Evolutionary conservation across 352 stramenopile genomes (phyloP).

Genomic region (Phytopythium aichiense): DNA sequence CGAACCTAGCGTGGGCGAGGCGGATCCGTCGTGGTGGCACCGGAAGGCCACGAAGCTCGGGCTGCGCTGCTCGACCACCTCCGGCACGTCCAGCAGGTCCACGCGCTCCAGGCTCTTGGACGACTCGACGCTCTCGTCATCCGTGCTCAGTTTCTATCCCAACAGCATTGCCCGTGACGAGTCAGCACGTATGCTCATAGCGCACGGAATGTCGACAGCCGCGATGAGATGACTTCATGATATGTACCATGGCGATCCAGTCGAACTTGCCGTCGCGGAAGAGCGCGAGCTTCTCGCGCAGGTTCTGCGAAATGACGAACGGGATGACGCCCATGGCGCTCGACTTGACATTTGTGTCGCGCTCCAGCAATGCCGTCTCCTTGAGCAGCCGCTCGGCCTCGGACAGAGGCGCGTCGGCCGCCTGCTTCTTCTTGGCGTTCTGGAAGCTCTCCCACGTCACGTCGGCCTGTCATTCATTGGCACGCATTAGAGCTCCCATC

Average conservation of each 20-base stretch:
- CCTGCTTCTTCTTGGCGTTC: constrained; percentile 63
- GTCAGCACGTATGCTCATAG: not conserved
- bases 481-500: not conserved
- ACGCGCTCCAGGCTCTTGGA: constrained; percentile 76
- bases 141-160: constrained; percentile 67
- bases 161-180: not conserved
- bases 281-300: constrained; percentile 72
- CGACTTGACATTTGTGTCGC: constrained; percentile 83
- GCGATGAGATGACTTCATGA: too few species aligned
- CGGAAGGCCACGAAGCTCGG: constrained; percentile 83
- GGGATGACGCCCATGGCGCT: constrained; percentile 88
- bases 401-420: constrained; percentile 75
- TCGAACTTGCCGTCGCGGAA: constrained; percentile 82
- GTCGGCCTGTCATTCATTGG: constrained; percentile 33
- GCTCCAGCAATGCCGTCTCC: constrained; percentile 72
- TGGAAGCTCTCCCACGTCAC: constrained; percentile 77
- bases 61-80: constrained; percentile 50
- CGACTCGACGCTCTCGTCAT: constrained; percentile 73
- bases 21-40: constrained; percentile 18
- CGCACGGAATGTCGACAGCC: not conserved
- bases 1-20: not conserved
- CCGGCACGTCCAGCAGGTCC: constrained; percentile 58
- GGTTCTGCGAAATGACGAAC: constrained; percentile 80
- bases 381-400: constrained; percentile 83
- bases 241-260: constrained; percentile 90